phyloP scores from a whole-genome alignment of 192 early-diverging fungal species.

The Coemansia sp. region DNA sequence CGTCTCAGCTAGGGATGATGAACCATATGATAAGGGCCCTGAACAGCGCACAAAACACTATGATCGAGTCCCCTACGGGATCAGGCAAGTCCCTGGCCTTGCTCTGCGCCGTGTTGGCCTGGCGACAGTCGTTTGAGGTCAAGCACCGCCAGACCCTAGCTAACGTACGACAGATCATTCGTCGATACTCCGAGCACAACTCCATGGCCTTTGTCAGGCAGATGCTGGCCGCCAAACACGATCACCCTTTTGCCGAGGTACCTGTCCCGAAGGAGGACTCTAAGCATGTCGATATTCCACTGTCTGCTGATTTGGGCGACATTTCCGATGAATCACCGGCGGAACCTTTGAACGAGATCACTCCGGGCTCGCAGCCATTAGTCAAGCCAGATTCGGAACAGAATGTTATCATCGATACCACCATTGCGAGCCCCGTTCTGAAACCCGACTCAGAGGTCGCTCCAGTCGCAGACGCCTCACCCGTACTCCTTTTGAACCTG shows the following conservation, averaged over 20 bases:
- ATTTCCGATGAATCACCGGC: neutral
- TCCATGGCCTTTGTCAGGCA: conserved; percentile 24
- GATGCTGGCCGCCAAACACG: conserved; percentile 22
- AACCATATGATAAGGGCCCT: conserved; percentile 59
- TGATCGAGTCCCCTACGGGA: conserved; percentile 75
- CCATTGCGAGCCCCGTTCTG: neutral
- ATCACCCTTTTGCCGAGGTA: neutral
- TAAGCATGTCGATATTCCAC: neutral
- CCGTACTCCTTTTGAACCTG: neutral
- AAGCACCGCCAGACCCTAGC: conserved; percentile 42
- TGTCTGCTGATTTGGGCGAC: neutral
- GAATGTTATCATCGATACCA: neutral
- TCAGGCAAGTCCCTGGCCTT: conserved; percentile 79
- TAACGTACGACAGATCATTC: conserved; percentile 37
- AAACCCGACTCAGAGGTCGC: neutral
- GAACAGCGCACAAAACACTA: conserved; percentile 56
- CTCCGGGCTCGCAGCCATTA: neutral
- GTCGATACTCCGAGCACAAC: conserved; percentile 45
- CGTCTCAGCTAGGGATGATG: conserved; percentile 68
- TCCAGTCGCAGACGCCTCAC: neutral
- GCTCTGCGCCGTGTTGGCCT: conserved; percentile 68
- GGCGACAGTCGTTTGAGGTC: conserved; percentile 52
- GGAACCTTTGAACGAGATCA: neutral
- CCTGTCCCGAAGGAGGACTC: neutral
- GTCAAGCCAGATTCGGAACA: neutral